Base-by-base conservation (phyloP, 257 asterid genomes). In the Linaria vulgaris region DNA sequence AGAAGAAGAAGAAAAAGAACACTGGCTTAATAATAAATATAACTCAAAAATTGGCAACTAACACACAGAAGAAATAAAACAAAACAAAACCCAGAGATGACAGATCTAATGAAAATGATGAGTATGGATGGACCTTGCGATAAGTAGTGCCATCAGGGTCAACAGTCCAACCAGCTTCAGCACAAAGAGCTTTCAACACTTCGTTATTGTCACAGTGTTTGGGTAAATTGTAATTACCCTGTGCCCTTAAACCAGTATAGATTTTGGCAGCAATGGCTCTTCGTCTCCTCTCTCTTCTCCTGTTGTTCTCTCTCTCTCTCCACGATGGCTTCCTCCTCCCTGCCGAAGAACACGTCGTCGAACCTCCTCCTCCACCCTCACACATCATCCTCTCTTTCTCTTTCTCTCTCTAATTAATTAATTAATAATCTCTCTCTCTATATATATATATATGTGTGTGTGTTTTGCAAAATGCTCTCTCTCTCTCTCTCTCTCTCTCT, bases 81-180 rank as follows among this genome's bases (percentile, higher is more conserved):
- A 25, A 15, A 56, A 27, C 34, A 27, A 27, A 27, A 27, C 3
- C 34, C 6, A 6, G n/a, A n/a, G n/a, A n/a, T n/a, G n/a, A n/a
- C n/a, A n/a, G n/a, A n/a, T n/a, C n/a, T n/a, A n/a, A n/a, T n/a
- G n/a, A n/a, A n/a, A n/a, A n/a, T n/a, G n/a, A n/a, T n/a, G n/a
- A n/a, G 3, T 27, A 57, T 46, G 21, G 43, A 5, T 0, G 7
- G 15, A 94, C 99, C 99, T 83, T 94, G 64, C 97, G 81, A 64
- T 94, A 90, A 71, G 99, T 94, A 34, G 97, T 88, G 39, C 99
- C 99, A 63, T 94, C 99, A 21, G 97, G 80, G 52, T 94, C 95
- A 47, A 94, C 99, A 66, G 84, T 50, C 97, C 97, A 94, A 19
- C 99, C 99, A 50, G 96, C 97, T 62, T 94, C 97, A 66, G 83